phyloP scores from a whole-genome alignment of 2,329 filamentous ascomycete genomes.

The Neobulgaria alba region DNA sequence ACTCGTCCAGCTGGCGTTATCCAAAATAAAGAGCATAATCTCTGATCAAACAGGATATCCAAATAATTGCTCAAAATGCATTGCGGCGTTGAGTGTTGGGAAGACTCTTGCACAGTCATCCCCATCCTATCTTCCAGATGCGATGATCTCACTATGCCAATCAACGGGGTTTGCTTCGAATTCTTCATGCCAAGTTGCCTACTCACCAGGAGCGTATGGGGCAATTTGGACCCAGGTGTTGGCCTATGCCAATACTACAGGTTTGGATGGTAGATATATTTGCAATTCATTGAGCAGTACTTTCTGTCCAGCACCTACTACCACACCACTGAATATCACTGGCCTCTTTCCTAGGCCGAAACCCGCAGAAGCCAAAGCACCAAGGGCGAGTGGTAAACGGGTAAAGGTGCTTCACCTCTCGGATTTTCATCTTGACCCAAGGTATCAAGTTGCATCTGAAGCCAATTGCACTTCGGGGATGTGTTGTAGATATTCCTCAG shows the following conservation, averaged over 20 bases:
- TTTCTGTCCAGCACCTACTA: conserved; percentile 40
- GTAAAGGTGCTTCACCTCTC: conserved; percentile 49
- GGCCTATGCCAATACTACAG: conserved; percentile 42
- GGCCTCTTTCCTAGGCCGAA: conserved; percentile 45
- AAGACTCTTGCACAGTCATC: conserved; percentile 42
- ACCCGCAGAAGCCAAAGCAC: conserved; percentile 35
- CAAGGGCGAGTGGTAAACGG: conserved; percentile 41
- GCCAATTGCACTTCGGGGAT: conserved; percentile 42
- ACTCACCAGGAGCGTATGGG: conserved; percentile 39
- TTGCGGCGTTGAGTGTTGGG: conserved; percentile 40
- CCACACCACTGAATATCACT: conserved; percentile 36
- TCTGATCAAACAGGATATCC: conserved; percentile 27
- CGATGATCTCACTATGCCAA: conserved; percentile 43
- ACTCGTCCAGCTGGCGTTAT: conserved; percentile 35
- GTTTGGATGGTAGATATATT: conserved; percentile 48
- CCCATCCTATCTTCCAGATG: conserved; percentile 39
- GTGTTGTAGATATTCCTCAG: conserved; percentile 40
- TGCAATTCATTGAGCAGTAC: conserved; percentile 40
- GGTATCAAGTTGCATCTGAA: conserved; percentile 44
- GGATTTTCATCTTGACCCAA: conserved; percentile 46
- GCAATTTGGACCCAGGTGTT: conserved; percentile 50
- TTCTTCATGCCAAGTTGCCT: conserved; percentile 39
- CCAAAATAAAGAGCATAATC: conserved; percentile 39
- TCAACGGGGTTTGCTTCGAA: conserved; percentile 38
- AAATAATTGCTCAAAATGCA: conserved; percentile 44